A percentile compares a stretch with the other conserved stretches of the same genome.
phyloP scores from a whole-genome alignment of 1,284 basidiomycete genomes.

The Trametes hirsuta region DNA sequence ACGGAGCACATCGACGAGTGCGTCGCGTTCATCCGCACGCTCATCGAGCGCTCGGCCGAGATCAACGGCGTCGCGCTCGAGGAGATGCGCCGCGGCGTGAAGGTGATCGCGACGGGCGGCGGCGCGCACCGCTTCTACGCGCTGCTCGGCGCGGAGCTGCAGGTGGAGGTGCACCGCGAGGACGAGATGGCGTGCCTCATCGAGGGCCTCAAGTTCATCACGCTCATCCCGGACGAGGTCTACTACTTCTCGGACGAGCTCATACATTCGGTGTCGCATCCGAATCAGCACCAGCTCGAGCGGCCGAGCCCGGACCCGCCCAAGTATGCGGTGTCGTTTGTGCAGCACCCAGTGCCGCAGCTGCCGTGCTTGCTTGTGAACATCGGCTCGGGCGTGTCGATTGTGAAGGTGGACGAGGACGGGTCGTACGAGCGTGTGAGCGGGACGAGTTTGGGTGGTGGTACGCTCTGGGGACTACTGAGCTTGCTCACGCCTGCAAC shows the following conservation, averaged over 20 bases:
- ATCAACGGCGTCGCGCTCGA: constrained; percentile 90
- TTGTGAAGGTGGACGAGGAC: constrained; percentile 96
- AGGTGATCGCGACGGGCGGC: constrained; percentile 98
- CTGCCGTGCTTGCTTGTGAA: constrained; percentile 97
- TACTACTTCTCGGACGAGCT: constrained; percentile 99
- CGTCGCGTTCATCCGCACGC: constrained; percentile 84
- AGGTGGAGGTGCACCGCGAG: constrained; percentile 86
- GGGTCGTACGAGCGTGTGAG: constrained; percentile 96
- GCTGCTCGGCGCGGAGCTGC: constrained; percentile 74
- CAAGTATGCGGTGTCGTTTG: constrained; percentile 88
- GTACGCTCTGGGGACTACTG: constrained; percentile 97
- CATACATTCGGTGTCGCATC: constrained; percentile 85
- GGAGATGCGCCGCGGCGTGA: constrained; percentile 92
- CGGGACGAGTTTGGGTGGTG: constrained; percentile 97
- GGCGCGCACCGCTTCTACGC: constrained; percentile 96
- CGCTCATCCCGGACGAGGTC: constrained; percentile 95
- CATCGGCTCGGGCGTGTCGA: constrained; percentile 96
- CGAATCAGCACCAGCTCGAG: constrained; percentile 56
- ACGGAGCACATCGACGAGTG: constrained; percentile 89
- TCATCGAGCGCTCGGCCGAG: constrained; percentile 86
- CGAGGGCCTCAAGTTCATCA: constrained; percentile 95
- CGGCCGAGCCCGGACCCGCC: constrained; percentile 94
- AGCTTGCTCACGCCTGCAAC: constrained; percentile 95
- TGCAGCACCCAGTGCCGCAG: constrained; percentile 78
- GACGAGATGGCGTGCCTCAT: constrained; percentile 99